Conservation (phyloP, 2,329 filamentous ascomycete species). For the Pseudocercospora fijiensis region DNA sequence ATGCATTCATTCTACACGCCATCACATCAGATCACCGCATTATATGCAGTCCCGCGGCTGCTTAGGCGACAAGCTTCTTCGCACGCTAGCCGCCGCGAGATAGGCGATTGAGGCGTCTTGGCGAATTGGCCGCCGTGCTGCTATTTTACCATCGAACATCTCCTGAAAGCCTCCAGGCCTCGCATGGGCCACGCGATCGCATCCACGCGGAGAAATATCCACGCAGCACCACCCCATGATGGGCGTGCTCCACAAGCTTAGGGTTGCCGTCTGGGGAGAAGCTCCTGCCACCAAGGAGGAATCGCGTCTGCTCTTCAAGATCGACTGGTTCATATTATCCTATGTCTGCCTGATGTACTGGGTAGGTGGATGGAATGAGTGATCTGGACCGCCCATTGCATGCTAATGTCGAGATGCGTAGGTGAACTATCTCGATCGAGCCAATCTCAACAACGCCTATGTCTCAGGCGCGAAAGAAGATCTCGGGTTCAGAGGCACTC, state of each 20-base stretch:
- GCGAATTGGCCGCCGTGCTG: background rate
- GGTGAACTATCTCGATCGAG: constrained; percentile 46
- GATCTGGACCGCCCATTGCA: background rate
- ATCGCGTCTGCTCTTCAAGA: constrained; percentile 30
- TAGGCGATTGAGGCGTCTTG: background rate
- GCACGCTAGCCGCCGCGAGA: background rate
- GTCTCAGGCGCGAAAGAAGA: constrained; percentile 57
- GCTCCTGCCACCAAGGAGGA: constrained; percentile 31
- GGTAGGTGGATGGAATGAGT: constrained; percentile 4
- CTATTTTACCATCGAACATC: background rate
- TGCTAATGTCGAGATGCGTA: background rate
- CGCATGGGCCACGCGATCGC: background rate
- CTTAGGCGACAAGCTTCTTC: background rate
- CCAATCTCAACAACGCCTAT: constrained; percentile 56
- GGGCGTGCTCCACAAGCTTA: constrained; percentile 26
- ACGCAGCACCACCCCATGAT: constrained; percentile 14
- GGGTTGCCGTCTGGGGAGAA: constrained; percentile 31
- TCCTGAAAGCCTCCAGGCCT: too few relatives aligned
- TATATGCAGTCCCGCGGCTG: background rate
- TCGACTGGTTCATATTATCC: constrained; percentile 38
- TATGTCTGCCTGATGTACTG: constrained; percentile 45
- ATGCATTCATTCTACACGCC: background rate
- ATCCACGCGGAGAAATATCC: background rate
- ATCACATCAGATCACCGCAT: background rate
- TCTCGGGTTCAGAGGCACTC: constrained; percentile 49